phyloP scores from a whole-genome alignment of 2,329 filamentous ascomycete genomes.

The Aaosphaeria arxii region DNA sequence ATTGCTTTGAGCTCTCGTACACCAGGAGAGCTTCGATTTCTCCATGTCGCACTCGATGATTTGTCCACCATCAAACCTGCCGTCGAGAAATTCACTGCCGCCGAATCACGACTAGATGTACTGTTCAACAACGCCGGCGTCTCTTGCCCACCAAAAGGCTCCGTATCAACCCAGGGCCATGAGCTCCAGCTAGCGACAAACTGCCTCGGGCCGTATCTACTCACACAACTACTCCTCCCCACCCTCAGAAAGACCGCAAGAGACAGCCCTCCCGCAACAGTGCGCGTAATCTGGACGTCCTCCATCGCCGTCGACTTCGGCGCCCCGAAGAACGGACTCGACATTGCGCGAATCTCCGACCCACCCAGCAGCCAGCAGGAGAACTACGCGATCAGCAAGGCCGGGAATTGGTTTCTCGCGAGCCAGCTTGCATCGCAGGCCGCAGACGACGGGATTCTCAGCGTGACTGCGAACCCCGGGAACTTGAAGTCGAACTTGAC shows the following conservation, averaged over 20 bases:
- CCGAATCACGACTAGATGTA: constrained; percentile 41
- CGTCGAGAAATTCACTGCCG: constrained; percentile 29
- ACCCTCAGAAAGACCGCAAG: constrained; percentile 3
- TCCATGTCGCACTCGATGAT: constrained; percentile 37
- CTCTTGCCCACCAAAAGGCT: constrained; percentile 17
- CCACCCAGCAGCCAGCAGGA: constrained; percentile 8
- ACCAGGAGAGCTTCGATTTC: constrained; percentile 11
- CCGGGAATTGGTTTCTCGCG: constrained; percentile 9
- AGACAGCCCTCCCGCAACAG: constrained; percentile 10
- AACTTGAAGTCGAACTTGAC: constrained; percentile 9
- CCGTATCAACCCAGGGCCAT: constrained; percentile 9
- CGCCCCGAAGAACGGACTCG: constrained; percentile 8
- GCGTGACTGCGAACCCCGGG: constrained; percentile 11
- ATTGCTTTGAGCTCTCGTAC: constrained; percentile 29
- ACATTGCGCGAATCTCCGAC: constrained; percentile 1
- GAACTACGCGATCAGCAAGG: constrained; percentile 17
- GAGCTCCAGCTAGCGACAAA: constrained; percentile 7
- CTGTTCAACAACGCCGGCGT: constrained; percentile 29
- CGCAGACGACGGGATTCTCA: constrained; percentile 8
- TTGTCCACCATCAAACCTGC: constrained; percentile 39
- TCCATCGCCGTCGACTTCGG: constrained; percentile 3
- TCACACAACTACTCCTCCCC: constrained; percentile 8
- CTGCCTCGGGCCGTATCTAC: constrained; percentile 10
- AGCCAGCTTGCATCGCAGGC: constrained; percentile 7
- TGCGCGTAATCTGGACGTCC: constrained; percentile 13